These are phyloP conservation scores for Ustilago tritici DNA, from an alignment of 1,284 basidiomycete species.

Conservation along the genomic window DNA sequence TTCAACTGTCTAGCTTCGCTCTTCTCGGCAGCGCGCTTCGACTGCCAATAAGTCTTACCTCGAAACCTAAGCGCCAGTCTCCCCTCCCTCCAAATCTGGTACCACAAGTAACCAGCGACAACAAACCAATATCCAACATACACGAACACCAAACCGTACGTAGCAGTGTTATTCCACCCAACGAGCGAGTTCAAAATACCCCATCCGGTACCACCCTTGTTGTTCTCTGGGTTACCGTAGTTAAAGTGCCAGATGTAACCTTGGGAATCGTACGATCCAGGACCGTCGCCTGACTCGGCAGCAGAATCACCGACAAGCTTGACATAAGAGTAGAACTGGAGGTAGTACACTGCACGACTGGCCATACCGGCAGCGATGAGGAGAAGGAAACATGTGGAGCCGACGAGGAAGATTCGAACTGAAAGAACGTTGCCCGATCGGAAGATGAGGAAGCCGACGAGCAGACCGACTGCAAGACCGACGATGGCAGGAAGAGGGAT, in stretches of 20 bases:
- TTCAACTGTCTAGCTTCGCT: constrained; percentile 16
- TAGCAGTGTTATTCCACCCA: constrained; percentile 67
- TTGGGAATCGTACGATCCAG: constrained; percentile 58
- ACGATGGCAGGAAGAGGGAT: constrained; percentile 67
- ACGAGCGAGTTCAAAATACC: constrained; percentile 63
- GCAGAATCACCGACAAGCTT: constrained; percentile 60
- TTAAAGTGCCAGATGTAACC: constrained; percentile 74
- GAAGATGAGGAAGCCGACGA: constrained; percentile 62
- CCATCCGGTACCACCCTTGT: constrained; percentile 70
- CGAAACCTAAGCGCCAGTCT: constrained; percentile 23
- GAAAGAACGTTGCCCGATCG: constrained; percentile 52
- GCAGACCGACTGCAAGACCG: constrained; percentile 55
- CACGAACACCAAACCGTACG: constrained; percentile 54
- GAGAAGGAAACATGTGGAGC: constrained; percentile 62
- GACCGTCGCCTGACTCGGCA: constrained; percentile 60
- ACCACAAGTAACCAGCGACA: constrained; percentile 54
- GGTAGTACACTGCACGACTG: constrained; percentile 59
- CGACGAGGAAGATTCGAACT: constrained; percentile 60
- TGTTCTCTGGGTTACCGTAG: constrained; percentile 79
- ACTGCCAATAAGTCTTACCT: constrained; percentile 45
- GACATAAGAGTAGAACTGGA: constrained; percentile 65
- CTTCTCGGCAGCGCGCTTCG: constrained; percentile 15
- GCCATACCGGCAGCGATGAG: constrained; percentile 66
- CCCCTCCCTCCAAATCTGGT: constrained; percentile 53
- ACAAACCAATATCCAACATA: constrained; percentile 64